Conservation (phyloP, 129 eudicot species). For the Artemisia tridentata region DNA sequence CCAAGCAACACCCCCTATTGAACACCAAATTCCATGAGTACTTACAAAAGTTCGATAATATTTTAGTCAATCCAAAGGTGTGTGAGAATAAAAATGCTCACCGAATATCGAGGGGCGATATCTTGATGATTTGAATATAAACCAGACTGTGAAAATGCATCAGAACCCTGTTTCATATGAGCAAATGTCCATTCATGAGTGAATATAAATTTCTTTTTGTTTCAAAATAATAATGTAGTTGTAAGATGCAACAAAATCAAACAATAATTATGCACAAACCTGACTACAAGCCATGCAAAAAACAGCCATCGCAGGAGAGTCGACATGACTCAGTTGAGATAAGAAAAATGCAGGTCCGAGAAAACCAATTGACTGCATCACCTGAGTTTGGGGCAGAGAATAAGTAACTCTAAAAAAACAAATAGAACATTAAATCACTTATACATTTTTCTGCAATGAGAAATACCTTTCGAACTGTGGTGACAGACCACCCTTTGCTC, state of each 20-base stretch:
- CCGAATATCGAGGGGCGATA: conserved; percentile 95
- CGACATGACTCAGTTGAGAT: conserved; percentile 87
- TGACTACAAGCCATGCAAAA: conserved; percentile 97
- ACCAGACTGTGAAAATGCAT: conserved; percentile 96
- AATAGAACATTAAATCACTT: background rate
- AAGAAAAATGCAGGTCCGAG: conserved; percentile 97
- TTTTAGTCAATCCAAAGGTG: conserved; percentile 11
- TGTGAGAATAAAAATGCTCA: conserved; percentile 37
- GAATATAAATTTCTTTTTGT: background rate
- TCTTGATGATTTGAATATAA: conserved; percentile 97
- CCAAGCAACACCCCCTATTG: conserved; percentile 85
- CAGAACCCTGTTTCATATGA: conserved; percentile 66
- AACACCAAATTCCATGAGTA: background rate
- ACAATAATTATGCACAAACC: conserved; percentile 40
- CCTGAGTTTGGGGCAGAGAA: conserved; percentile 38
- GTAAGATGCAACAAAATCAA: background rate
- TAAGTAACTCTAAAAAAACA: background rate
- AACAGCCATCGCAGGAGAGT: conserved; percentile 95
- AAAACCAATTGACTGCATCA: conserved; percentile 91
- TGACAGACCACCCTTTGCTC: conserved; percentile 79
- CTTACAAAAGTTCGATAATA: background rate
- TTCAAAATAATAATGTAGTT: background rate
- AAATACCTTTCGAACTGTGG: conserved; percentile 87
- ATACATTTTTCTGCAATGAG: conserved; percentile 4
- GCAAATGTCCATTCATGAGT: background rate